Base-by-base conservation (phyloP, 2,329 filamentous ascomycete genomes). In the Cladosporium halotolerans region DNA sequence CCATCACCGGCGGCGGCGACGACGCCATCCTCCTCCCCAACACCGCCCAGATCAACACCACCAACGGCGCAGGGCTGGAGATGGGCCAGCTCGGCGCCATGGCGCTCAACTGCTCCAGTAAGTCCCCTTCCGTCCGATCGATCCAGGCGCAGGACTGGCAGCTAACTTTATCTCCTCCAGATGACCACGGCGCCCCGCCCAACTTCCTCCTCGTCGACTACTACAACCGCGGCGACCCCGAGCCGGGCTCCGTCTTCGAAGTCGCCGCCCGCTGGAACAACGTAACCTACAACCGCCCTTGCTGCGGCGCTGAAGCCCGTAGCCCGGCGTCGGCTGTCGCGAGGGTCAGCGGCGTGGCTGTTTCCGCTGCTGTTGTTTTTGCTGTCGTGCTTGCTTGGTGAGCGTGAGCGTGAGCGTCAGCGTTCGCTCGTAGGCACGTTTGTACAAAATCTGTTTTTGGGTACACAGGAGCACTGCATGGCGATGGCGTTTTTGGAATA, bases 151-250 rank as follows among this genome's bases (percentile, higher is more conserved):
- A n/a, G n/a, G n/a, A n/a, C n/a, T 16, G 4, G 34, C 4, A 51
- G 16, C 40, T 44, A 44, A 43, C 48, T 4, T 7, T 7, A 16
- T 3, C 8, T 4, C 6, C 4, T 16, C n/a, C 31, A 51, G 48
- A 32, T 11, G 48, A 51, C 48, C 48, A 51, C 48, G 48, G 48
- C 48, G 48, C 48, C 32, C 77, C 87, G 0, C 89, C 89, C 2
- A 92, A 86, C 63, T 83, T 90, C 64, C 74, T 95, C 46, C 83
- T 93, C 51, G 88, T 93, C 23, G 89, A 95, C 67, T 93, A 89
- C 69, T 95, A 93, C 72, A 89, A 93, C 67, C 76, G 77, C 56
- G 87, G 86, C 31, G 75, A 72, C 34, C 79, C 76, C 0, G 54
- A 52, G 73, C 76, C 79, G 3, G 89, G 89, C 2, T 87, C 85